phyloP scores from a whole-genome alignment of 2,329 filamentous ascomycete genomes.

The Fusarium tanahbumbuense region DNA sequence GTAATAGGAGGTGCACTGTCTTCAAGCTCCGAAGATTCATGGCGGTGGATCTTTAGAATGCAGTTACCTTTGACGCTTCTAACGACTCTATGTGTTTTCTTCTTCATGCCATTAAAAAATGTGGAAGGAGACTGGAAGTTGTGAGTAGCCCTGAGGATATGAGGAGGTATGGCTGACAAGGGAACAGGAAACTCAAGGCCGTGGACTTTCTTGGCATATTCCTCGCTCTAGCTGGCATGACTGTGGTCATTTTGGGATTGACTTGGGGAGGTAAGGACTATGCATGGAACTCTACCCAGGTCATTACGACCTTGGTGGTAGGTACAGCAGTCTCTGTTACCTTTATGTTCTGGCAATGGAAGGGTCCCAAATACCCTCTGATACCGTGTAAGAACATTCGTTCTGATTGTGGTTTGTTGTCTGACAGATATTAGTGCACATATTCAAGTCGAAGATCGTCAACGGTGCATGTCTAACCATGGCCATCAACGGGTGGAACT shows the following conservation, averaged over 20 bases:
- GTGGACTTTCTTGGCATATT: constrained; percentile 63
- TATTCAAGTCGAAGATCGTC: constrained; percentile 65
- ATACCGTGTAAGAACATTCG: constrained; percentile 53
- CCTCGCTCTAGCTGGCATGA: constrained; percentile 59
- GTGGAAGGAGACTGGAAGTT: constrained; percentile 63
- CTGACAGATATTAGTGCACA: constrained; percentile 54
- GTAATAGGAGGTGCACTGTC: constrained; percentile 65
- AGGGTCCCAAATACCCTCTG: constrained; percentile 60
- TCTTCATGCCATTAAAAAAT: constrained; percentile 68
- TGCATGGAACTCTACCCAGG: constrained; percentile 65
- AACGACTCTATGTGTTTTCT: constrained; percentile 60
- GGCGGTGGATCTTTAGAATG: constrained; percentile 66
- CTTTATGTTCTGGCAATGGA: constrained; percentile 66
- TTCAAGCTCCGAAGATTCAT: constrained; percentile 58
- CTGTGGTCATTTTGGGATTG: constrained; percentile 61
- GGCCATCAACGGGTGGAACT: constrained; percentile 70
- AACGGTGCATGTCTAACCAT: constrained; percentile 67
- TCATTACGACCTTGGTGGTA: constrained; percentile 65
- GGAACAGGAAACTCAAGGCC: constrained; percentile 58
- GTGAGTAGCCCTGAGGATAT: constrained; percentile 40
- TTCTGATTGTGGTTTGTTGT: rapidly evolving
- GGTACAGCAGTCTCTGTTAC: constrained; percentile 59
- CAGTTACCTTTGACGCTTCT: constrained; percentile 64
- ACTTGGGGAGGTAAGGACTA: constrained; percentile 72
- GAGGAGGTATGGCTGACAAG: neutral